Evolutionary conservation across 768 basidiomycete species (phyloP).

Genomic region (Mycena indigotica): DNA sequence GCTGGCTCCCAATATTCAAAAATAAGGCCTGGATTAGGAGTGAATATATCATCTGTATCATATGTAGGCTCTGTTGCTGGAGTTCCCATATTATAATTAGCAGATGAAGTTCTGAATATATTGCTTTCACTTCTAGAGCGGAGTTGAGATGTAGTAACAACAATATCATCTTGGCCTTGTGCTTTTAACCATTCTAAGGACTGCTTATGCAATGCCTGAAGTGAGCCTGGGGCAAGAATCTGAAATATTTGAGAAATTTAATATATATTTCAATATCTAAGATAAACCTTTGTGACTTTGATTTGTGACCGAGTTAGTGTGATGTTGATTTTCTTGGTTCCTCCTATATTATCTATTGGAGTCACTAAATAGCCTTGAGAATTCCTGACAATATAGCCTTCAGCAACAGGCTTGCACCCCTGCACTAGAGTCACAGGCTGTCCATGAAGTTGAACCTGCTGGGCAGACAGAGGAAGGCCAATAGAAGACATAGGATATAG

Average conservation of each 20-base stretch:
- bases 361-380: slow-evolving; percentile 1
- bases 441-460: background rate
- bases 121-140: background rate
- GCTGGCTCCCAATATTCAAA: background rate
- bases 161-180: background rate
- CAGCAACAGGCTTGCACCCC: slow-evolving; percentile 3
- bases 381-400: background rate
- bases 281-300: background rate
- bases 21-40: background rate
- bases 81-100: background rate
- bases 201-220: background rate
- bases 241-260: background rate
- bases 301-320: background rate
- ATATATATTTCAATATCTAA: background rate
- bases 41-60: background rate
- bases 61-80: background rate
- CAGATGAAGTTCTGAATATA: background rate
- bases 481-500: background rate
- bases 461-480: background rate
- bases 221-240: background rate
- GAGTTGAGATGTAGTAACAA: slow-evolving; percentile 1
- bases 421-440: slow-evolving; percentile 1
- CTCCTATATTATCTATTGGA: background rate
- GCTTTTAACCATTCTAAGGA: background rate
- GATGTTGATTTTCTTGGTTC: slow-evolving; percentile 1